Percentiles rank a stretch among this genome's conserved stretches.
Conservation (phyloP, 2,329 filamentous ascomycete species). For the Gnomoniopsis smithogilvyi region DNA sequence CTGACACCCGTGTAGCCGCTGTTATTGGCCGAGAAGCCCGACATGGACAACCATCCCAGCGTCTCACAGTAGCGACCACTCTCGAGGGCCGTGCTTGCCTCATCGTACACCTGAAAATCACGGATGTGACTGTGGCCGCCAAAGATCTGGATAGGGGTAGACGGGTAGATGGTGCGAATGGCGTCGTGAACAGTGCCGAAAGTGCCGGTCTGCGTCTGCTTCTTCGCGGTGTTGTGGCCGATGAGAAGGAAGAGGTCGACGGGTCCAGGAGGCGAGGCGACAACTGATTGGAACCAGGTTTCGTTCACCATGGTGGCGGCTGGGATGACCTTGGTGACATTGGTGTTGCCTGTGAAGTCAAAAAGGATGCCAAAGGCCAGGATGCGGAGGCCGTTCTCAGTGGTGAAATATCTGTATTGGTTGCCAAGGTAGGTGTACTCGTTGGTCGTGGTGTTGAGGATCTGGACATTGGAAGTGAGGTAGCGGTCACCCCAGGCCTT, state of each 20-base stretch:
- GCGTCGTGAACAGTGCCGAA: conserved; percentile 48
- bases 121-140: conserved; percentile 64
- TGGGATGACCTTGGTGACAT: conserved; percentile 57
- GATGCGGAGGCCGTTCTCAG: conserved; percentile 37
- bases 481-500: conserved; percentile 49
- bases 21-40: conserved; percentile 49
- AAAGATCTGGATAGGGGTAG: conserved; percentile 61
- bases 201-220: conserved; percentile 39
- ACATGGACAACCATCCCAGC: conserved; percentile 63
- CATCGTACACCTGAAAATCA: conserved; percentile 63
- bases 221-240: conserved; percentile 59
- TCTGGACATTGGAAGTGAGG: conserved; percentile 43
- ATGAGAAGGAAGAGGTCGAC: conserved; percentile 63
- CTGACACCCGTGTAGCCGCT: conserved; percentile 36
- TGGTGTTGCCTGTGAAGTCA: conserved; percentile 55
- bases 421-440: conserved; percentile 40
- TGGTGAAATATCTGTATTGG: conserved; percentile 42
- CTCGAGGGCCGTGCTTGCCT: conserved; percentile 58
- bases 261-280: conserved; percentile 45
- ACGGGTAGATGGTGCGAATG: conserved; percentile 53
- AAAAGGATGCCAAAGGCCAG: conserved; percentile 44
- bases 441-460: conserved; percentile 35
- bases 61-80: conserved; percentile 67
- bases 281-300: conserved; percentile 57
- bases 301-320: conserved; percentile 50